These are phyloP conservation scores for Phytophthora pseudosyringae DNA, from an alignment of 352 stramenopile genomes.

Conservation along the genomic window DNA sequence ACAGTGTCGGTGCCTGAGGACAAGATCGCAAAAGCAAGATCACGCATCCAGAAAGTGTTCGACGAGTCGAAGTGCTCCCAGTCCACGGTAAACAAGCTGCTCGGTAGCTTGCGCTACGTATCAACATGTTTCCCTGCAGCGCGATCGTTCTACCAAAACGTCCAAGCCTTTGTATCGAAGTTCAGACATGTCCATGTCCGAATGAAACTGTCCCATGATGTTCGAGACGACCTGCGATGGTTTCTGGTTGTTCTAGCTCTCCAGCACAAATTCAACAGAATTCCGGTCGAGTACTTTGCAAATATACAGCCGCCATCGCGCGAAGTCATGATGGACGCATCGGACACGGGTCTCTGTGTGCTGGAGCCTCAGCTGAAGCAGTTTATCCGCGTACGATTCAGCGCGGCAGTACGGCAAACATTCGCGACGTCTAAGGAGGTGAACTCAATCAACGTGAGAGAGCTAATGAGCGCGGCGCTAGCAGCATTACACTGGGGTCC, in stretches of 20 bases:
- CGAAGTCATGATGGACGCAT: slow-evolving; percentile 20
- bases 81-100: slow-evolving; percentile 1
- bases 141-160: slow-evolving; percentile 15
- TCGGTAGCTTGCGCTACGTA: slow-evolving; percentile 20
- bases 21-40: slow-evolving; percentile 6
- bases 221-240: neutral
- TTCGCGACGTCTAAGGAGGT: slow-evolving; percentile 1
- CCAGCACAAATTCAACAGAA: no score
- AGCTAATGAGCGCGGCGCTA: slow-evolving; percentile 7
- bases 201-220: neutral
- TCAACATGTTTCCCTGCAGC: slow-evolving; percentile 14
- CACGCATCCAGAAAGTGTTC: neutral
- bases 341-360: slow-evolving; percentile 4
- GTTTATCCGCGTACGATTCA: slow-evolving; percentile 17
- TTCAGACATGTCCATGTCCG: neutral
- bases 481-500: slow-evolving; percentile 9
- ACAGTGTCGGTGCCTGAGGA: neutral
- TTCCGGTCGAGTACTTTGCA: no score
- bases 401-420: neutral
- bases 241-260: no score
- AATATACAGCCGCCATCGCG: no score
- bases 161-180: slow-evolving; percentile 6
- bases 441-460: slow-evolving; percentile 21
- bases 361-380: slow-evolving; percentile 18
- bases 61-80: neutral